These are phyloP conservation scores for Arthromyces matolae DNA, from an alignment of 768 basidiomycete genomes.

Conservation along the genomic window DNA sequence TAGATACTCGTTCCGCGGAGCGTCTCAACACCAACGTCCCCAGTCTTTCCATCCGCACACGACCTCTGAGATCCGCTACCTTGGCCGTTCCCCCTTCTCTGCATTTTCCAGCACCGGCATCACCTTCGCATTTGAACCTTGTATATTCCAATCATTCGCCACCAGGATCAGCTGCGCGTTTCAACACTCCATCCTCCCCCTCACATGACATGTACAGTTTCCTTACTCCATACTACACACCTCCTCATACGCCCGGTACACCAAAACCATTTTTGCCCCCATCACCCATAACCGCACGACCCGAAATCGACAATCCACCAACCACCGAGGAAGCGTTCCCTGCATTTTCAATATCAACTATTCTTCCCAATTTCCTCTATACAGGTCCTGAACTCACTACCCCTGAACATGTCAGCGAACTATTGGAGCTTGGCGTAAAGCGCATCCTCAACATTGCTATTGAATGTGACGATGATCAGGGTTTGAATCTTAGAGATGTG, in stretches of 20 bases:
- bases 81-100: slow-evolving; percentile 49
- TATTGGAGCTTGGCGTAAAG: slow-evolving; percentile 74
- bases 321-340: slow-evolving; percentile 61
- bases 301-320: slow-evolving; percentile 56
- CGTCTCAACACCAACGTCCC: slow-evolving; percentile 45
- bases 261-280: slow-evolving; percentile 43
- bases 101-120: slow-evolving; percentile 35
- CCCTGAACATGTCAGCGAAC: slow-evolving; percentile 69
- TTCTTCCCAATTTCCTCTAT: slow-evolving; percentile 87
- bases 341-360: slow-evolving; percentile 80
- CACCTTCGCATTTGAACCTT: slow-evolving; percentile 61
- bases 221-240: slow-evolving; percentile 49
- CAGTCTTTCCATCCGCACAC: slow-evolving; percentile 58
- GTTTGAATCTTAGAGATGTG: slow-evolving; percentile 55
- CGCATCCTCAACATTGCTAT: slow-evolving; percentile 88
- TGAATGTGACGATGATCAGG: slow-evolving; percentile 85
- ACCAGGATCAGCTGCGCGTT: slow-evolving; percentile 49
- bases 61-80: slow-evolving; percentile 57
- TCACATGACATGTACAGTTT: slow-evolving; percentile 34
- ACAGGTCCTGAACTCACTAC: slow-evolving; percentile 84
- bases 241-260: slow-evolving; percentile 51
- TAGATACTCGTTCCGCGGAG: slow-evolving; percentile 60
- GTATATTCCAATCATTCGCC: slow-evolving; percentile 58
- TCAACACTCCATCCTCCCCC: slow-evolving; percentile 33
- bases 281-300: slow-evolving; percentile 63